These are phyloP conservation scores for Rhizoclosmatium sp. DNA, from an alignment of 192 early-diverging fungal species.

Conservation along the genomic window DNA sequence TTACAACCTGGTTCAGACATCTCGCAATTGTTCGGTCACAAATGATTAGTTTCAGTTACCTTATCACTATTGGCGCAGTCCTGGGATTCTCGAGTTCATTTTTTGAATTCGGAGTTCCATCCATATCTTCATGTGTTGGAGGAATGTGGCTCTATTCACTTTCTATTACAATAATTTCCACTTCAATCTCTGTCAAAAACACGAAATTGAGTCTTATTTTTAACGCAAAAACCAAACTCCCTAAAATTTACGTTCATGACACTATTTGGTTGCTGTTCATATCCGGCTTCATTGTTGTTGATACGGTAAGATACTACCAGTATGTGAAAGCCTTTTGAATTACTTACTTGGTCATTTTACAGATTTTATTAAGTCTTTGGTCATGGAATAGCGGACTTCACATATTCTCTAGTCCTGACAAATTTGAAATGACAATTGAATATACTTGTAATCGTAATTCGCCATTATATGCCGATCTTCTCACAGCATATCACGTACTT, in stretches of 20 bases:
- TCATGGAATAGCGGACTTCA: no score
- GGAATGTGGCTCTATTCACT: background rate
- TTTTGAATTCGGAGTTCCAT: background rate
- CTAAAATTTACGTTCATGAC: background rate
- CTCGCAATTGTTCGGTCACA: background rate
- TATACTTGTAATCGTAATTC: no score
- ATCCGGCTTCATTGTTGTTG: no score
- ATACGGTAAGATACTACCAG: no score
- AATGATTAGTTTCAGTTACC: background rate
- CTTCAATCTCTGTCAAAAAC: background rate
- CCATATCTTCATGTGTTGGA: background rate
- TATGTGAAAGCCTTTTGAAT: no score
- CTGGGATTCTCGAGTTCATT: background rate
- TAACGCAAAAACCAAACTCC: background rate
- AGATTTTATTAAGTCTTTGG: no score
- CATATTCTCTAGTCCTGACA: no score
- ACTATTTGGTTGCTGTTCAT: no score
- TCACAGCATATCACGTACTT: background rate
- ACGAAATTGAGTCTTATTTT: background rate
- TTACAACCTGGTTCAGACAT: background rate
- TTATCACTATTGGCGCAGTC: background rate
- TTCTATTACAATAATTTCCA: background rate
- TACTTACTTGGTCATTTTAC: no score
- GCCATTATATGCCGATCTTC: background rate
- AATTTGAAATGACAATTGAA: no score